phyloP scores from a whole-genome alignment of 1,284 basidiomycete species.

The Cerrena zonata region DNA sequence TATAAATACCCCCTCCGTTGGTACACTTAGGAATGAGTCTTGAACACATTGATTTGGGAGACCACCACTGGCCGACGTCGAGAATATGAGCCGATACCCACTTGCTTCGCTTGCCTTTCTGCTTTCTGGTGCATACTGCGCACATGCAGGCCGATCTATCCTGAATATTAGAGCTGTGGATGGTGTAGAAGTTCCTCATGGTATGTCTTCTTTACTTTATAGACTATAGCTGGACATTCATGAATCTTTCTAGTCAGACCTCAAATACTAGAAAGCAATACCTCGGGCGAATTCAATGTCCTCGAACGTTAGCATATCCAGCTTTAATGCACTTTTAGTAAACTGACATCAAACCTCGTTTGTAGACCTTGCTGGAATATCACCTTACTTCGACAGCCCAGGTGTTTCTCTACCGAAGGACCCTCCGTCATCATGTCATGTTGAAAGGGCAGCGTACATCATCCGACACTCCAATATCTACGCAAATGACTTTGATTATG shows the following conservation, averaged over 20 bases:
- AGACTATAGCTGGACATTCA: neutral
- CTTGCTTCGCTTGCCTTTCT: neutral
- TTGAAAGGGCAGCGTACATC: constrained; percentile 15
- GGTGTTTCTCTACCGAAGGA: constrained; percentile 14
- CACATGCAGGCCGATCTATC: neutral
- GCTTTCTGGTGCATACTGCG: neutral
- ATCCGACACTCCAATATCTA: constrained; percentile 21
- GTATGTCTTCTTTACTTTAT: neutral
- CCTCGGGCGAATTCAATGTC: neutral
- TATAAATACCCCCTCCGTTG: no score
- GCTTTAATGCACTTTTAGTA: no score
- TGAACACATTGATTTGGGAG: no score
- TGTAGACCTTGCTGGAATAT: constrained; percentile 13
- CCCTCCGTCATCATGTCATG: constrained; percentile 13
- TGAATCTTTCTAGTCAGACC: neutral
- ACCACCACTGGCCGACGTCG: no score
- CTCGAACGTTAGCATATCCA: constrained; percentile 11
- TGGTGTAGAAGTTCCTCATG: constrained; percentile 1
- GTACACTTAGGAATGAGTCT: no score
- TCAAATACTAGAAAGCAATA: neutral
- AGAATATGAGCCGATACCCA: no score
- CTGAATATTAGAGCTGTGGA: neutral
- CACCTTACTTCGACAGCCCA: constrained; percentile 17
- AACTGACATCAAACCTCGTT: no score
- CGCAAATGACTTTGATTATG: constrained; percentile 22